phyloP scores from a whole-genome alignment of 805 yeast species.

The Komagataella pastoris region DNA sequence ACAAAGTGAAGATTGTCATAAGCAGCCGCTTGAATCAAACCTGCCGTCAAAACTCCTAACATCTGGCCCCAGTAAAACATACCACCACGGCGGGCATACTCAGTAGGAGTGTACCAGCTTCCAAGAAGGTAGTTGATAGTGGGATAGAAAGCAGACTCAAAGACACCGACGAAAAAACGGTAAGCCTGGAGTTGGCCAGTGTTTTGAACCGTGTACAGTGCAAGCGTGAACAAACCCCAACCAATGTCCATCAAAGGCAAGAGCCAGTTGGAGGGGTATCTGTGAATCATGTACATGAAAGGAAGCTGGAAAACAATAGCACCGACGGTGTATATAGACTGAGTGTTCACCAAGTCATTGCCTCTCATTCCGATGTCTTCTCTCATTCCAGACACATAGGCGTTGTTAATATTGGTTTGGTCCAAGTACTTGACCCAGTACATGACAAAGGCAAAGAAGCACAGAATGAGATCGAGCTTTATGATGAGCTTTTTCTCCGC shows the following conservation, averaged over 20 bases:
- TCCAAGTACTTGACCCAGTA: constrained; percentile 64
- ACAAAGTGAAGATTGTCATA: constrained; percentile 28
- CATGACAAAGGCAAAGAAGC: constrained; percentile 37
- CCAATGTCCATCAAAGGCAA: constrained; percentile 11
- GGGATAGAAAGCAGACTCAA: constrained; percentile 53
- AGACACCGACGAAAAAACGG: constrained; percentile 50
- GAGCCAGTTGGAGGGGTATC: constrained; percentile 4
- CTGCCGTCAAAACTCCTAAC: constrained; percentile 46
- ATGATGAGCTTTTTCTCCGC: constrained; percentile 31
- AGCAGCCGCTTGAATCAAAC: constrained; percentile 45
- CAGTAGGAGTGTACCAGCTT: constrained; percentile 39
- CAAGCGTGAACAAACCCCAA: constrained; percentile 17
- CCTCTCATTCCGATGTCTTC: constrained; percentile 45
- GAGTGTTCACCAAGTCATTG: constrained; percentile 15
- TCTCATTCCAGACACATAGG: constrained; percentile 53
- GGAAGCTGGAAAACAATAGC: constrained; percentile 9
- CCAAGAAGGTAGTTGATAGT: constrained; percentile 48
- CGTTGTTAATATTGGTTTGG: constrained; percentile 45
- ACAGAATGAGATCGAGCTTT: constrained; percentile 42
- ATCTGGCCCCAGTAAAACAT: constrained; percentile 47
- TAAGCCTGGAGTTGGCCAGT: constrained; percentile 39
- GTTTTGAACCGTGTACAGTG: constrained; percentile 19
- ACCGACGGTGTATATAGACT: constrained; percentile 23
- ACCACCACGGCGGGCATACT: constrained; percentile 45
- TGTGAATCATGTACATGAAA: background rate